These are phyloP conservation scores for Barnettozyma hawaiiensis DNA, from an alignment of 1,139 yeast genomes.

Conservation along the genomic window DNA sequence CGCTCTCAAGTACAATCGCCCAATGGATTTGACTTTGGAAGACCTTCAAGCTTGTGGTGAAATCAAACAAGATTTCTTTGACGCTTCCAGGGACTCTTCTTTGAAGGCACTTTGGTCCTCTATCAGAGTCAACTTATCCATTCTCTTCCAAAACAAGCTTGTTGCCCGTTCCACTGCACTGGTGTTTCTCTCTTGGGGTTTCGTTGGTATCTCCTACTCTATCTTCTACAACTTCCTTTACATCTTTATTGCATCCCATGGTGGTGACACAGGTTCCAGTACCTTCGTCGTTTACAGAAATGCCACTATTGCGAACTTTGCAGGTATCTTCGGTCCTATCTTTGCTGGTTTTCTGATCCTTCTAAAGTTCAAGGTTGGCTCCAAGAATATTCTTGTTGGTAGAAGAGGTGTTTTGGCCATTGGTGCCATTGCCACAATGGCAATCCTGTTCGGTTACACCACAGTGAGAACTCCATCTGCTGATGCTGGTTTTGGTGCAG, in stretches of 20 bases:
- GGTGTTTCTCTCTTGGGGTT: constrained; percentile 37
- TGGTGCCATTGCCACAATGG: constrained; percentile 50
- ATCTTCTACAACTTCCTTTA: constrained; percentile 40
- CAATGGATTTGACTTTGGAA: constrained; percentile 40
- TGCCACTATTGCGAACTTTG: constrained; percentile 44
- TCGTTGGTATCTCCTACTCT: constrained; percentile 41
- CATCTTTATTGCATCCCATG: constrained; percentile 36
- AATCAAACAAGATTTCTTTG: constrained; percentile 14
- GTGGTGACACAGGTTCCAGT: constrained; percentile 32
- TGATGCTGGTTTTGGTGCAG: constrained; percentile 48
- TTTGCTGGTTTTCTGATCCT: constrained; percentile 43
- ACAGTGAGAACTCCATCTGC: constrained; percentile 44
- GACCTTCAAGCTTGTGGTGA: constrained; percentile 40
- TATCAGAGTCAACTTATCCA: constrained; percentile 24
- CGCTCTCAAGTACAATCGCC: constrained; percentile 40
- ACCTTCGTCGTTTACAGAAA: constrained; percentile 45
- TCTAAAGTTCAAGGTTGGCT: constrained; percentile 31
- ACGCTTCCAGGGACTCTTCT: constrained; percentile 15
- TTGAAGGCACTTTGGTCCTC: constrained; percentile 19
- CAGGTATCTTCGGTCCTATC: constrained; percentile 53
- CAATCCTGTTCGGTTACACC: constrained; percentile 52
- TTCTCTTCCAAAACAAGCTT: constrained; percentile 31
- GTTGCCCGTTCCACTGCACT: constrained; percentile 33
- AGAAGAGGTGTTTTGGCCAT: constrained; percentile 51
- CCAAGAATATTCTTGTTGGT: constrained; percentile 32